Evolutionary conservation across 2,329 filamentous ascomycete species (phyloP), one percentile per base, ranked within the genome.

Genomic region (Ampelomyces quisqualis): DNA sequence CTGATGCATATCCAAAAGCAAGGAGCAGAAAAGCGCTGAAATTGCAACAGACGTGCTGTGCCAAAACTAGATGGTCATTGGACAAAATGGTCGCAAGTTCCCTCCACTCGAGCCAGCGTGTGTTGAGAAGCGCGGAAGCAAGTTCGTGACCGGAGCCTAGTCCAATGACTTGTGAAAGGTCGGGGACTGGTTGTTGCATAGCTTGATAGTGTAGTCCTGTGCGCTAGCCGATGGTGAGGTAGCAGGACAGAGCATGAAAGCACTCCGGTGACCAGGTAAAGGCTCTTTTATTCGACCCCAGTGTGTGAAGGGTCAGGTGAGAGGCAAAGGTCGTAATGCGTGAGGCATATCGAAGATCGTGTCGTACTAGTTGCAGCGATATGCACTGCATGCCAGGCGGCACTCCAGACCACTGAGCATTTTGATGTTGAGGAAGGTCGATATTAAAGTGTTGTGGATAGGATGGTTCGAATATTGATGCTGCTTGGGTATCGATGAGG

Each of bases 81-180:
- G 49, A 45, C 48, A 43, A 47, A 42, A 41, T 43, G 34, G 38
- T 55, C 47, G 46, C 46, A 43, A 47, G 49, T 57, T 60, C 57
- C 60, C 41, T 62, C 49, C 58, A 67, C 64, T 57, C 63, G 63
- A 57, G 50, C 64, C 63, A 57, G 64, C 64, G 62, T 40, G 62
- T 65, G 63, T 62, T 52, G 57, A 47, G 50, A 50, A 40, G 38
- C 45, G 49, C 36, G 43, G 46, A 43, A 51, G 52, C 46, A 49
- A 57, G 49, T 50, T 43, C 46, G 34, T 53, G 46, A 47, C 51
- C 53, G 40, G 43, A 49, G 23, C 38, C 51, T 59, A 57, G 61
- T 53, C 61, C 53, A 60, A n/a, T n/a, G n/a, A n/a, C n/a, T n/a
- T n/a, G n/a, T n/a, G n/a, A n/a, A n/a, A n/a, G n/a, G n/a, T n/a